These are phyloP conservation scores for Phytophthora idaei DNA, from an alignment of 352 stramenopile genomes.

Conservation along the genomic window DNA sequence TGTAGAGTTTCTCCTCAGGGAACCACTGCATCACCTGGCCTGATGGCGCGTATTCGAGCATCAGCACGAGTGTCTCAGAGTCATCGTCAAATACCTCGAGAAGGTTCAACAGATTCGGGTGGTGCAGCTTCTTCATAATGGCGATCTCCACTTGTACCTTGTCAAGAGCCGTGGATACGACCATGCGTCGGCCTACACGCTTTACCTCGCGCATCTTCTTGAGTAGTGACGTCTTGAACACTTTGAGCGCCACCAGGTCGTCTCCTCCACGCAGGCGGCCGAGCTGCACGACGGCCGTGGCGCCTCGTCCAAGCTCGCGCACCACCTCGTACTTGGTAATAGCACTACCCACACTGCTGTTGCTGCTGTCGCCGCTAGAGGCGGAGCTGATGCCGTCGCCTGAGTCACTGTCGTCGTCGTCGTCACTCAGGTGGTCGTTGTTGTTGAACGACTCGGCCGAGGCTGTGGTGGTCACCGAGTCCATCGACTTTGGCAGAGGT, in stretches of 20 bases:
- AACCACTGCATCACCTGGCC: slow-evolving; percentile 90
- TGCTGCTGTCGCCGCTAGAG: slow-evolving; percentile 7
- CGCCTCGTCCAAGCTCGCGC: slow-evolving; percentile 77
- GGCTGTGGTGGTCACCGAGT: slow-evolving; percentile 45
- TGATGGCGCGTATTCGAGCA: slow-evolving; percentile 84
- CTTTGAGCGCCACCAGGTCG: slow-evolving; percentile 79
- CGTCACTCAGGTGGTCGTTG: slow-evolving; percentile 48
- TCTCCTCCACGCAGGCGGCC: slow-evolving; percentile 60
- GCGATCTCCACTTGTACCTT: slow-evolving; percentile 90
- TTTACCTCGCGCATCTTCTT: slow-evolving; percentile 89
- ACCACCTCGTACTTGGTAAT: slow-evolving; percentile 87
- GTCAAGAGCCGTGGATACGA: slow-evolving; percentile 85
- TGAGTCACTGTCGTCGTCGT: slow-evolving; percentile 44
- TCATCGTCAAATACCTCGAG: slow-evolving; percentile 87
- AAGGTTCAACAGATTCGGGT: slow-evolving; percentile 79
- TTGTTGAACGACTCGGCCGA: slow-evolving; percentile 49
- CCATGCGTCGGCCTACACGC: slow-evolving; percentile 78
- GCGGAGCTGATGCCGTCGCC: slow-evolving; percentile 31
- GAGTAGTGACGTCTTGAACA: slow-evolving; percentile 87
- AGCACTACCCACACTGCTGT: slow-evolving; percentile 24
- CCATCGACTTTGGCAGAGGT: slow-evolving; percentile 29
- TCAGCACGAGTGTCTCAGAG: slow-evolving; percentile 80
- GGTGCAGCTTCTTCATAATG: slow-evolving; percentile 90
- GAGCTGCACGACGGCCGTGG: slow-evolving; percentile 82
- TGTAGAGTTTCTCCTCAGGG: slow-evolving; percentile 58